These are phyloP conservation scores for Penicillium sp. DNA, from an alignment of 2,329 filamentous ascomycete species.

Conservation along the genomic window DNA sequence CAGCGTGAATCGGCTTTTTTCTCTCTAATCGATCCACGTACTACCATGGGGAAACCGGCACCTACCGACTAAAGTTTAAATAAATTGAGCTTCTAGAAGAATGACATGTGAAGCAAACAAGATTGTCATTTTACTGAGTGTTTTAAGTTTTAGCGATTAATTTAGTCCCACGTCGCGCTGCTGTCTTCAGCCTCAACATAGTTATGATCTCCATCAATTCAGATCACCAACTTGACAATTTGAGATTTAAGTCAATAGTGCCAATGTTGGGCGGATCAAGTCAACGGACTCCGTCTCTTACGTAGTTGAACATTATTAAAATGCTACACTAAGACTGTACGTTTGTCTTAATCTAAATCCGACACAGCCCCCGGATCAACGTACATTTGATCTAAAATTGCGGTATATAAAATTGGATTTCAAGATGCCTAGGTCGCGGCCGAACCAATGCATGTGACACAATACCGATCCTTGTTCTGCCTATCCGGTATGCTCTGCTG, in stretches of 20 bases:
- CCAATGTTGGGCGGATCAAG: not conserved
- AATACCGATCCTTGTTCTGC: not conserved
- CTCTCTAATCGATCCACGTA: not conserved
- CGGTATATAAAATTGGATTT: not conserved
- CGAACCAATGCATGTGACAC: not conserved
- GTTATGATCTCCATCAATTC: not conserved
- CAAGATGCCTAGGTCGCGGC: not conserved
- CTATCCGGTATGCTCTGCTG: not conserved
- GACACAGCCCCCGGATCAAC: not conserved
- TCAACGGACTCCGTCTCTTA: not conserved
- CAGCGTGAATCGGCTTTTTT: not conserved
- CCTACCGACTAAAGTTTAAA: slow-evolving; percentile 18
- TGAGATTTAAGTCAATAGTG: not conserved
- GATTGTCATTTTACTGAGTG: not conserved
- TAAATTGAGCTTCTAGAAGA: slow-evolving; percentile 18
- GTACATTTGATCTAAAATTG: not conserved
- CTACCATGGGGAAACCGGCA: slow-evolving; percentile 9
- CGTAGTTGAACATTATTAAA: not conserved
- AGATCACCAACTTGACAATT: not conserved
- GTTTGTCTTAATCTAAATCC: not conserved
- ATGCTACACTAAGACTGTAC: not conserved
- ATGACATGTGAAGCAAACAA: slow-evolving; percentile 4
- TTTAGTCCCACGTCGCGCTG: not conserved
- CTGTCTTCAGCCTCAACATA: not conserved
- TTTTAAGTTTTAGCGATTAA: not conserved